Evolutionary conservation across 768 basidiomycete genomes (phyloP).

Genomic region (Suillus subluteus): DNA sequence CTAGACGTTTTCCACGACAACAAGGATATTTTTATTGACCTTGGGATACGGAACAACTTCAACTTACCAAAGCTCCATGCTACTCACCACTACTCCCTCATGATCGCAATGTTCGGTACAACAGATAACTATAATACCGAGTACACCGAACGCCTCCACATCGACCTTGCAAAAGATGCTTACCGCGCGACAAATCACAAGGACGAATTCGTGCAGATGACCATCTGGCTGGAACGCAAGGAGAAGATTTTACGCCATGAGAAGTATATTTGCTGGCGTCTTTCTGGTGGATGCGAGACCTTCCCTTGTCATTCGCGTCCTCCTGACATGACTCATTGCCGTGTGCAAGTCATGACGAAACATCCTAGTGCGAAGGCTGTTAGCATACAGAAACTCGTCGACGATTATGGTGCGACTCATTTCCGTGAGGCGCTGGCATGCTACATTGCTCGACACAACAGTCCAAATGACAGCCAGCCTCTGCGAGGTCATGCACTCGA

Average conservation of each 20-base stretch:
- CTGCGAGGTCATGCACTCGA: too few relatives aligned
- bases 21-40: conserved; percentile 38
- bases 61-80: conserved; percentile 50
- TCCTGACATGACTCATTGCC: conserved; percentile 15
- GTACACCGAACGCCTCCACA: conserved; percentile 44
- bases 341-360: conserved; percentile 26
- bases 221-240: conserved; percentile 36
- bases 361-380: conserved; percentile 30
- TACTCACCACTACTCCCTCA: conserved; percentile 34
- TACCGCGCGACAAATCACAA: conserved; percentile 38
- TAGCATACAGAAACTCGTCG: conserved; percentile 19
- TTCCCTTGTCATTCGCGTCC: conserved; percentile 10
- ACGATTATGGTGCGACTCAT: conserved; percentile 28
- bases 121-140: conserved; percentile 47
- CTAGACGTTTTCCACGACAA: conserved; percentile 41
- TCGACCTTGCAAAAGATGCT: conserved; percentile 36
- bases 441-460: too few relatives aligned
- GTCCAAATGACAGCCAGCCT: too few relatives aligned
- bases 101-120: conserved; percentile 39
- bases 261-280: conserved; percentile 26
- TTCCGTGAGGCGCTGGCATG: neutral
- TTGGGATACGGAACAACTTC: conserved; percentile 24
- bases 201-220: conserved; percentile 43
- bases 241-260: conserved; percentile 35
- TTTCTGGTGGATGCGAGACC: conserved; percentile 17